Percentiles rank a stretch among this genome's conserved stretches.
phyloP scores from a whole-genome alignment of 495 filamentous ascomycete species.

The Schizothecium vesticola region DNA sequence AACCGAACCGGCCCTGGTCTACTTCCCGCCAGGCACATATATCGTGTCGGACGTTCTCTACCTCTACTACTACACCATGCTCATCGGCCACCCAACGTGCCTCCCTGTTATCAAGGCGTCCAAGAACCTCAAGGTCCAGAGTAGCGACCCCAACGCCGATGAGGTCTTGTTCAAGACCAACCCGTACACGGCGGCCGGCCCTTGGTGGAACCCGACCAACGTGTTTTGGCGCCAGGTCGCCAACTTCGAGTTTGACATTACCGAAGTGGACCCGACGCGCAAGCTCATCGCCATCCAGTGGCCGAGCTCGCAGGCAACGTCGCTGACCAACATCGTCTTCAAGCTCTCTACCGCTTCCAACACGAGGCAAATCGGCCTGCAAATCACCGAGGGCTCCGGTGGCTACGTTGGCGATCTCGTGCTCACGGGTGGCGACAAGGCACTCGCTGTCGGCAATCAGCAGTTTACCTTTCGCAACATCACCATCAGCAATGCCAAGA shows the following conservation, averaged over 20 bases:
- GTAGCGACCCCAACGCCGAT: conserved; percentile 2
- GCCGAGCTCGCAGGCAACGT: conserved; percentile 70
- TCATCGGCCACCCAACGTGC: conserved; percentile 66
- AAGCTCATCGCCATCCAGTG: conserved; percentile 67
- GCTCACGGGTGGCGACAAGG: conserved; percentile 63
- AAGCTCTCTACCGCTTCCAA: conserved; percentile 50
- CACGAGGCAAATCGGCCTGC: conserved; percentile 67
- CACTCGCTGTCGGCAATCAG: conserved; percentile 65
- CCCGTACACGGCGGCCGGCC: conserved; percentile 29
- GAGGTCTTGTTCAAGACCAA: conserved; percentile 55
- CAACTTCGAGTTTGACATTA: conserved; percentile 70
- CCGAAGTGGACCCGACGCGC: conserved; percentile 46
- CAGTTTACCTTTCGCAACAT: conserved; percentile 77
- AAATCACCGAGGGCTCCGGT: conserved; percentile 69
- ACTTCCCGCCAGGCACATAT: conserved; percentile 75
- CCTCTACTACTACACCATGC: conserved; percentile 59
- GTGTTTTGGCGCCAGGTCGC: conserved; percentile 72
- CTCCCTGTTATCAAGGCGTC: conserved; percentile 61
- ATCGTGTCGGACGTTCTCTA: conserved; percentile 59
- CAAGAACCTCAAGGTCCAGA: conserved; percentile 51
- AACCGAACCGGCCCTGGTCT: conserved; percentile 63
- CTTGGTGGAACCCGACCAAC: conserved; percentile 51
- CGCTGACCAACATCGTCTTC: conserved; percentile 69
- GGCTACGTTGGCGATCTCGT: conserved; percentile 69
- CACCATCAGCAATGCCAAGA: conserved; percentile 51